Evolutionary conservation across 441 rosid genomes (phyloP).

Genomic region (Euphorbia schlechtendalii): DNA sequence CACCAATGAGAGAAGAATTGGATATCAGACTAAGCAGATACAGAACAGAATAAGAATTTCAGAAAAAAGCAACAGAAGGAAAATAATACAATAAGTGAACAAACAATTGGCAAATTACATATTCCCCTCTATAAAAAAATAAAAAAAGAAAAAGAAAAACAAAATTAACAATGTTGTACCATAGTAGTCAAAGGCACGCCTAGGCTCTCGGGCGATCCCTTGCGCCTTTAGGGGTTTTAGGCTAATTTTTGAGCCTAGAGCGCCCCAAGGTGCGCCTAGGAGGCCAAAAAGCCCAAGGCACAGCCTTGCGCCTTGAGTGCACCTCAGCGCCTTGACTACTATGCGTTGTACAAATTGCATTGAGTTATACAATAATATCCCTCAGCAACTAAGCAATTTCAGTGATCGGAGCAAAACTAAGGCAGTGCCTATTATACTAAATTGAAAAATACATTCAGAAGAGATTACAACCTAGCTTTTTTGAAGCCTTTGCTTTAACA

Average conservation of each 20-base stretch:
- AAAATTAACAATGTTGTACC: not conserved
- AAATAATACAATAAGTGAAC: not conserved
- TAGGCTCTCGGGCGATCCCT: no score
- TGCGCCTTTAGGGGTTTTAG: no score
- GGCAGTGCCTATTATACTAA: not conserved
- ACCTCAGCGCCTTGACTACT: no score
- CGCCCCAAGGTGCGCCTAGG: no score
- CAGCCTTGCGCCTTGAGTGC: no score
- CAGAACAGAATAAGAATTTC: not conserved
- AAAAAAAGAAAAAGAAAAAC: not conserved
- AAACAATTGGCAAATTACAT: not conserved
- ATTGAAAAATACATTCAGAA: slow-evolving; percentile 8
- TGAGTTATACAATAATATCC: slow-evolving; percentile 3
- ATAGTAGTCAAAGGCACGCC: no score
- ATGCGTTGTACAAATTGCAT: not conserved
- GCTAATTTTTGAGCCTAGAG: no score
- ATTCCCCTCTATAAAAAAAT: not conserved
- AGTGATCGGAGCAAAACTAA: not conserved
- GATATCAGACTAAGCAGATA: not conserved
- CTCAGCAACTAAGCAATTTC: not conserved
- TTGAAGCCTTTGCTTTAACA: slow-evolving; percentile 82
- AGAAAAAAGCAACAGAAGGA: not conserved
- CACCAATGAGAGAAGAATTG: not conserved
- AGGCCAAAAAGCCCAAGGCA: no score
- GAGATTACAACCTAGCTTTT: slow-evolving; percentile 77